Conservation (phyloP, 768 basidiomycete genomes). For the Rhodosporidiobolus sp. region DNA sequence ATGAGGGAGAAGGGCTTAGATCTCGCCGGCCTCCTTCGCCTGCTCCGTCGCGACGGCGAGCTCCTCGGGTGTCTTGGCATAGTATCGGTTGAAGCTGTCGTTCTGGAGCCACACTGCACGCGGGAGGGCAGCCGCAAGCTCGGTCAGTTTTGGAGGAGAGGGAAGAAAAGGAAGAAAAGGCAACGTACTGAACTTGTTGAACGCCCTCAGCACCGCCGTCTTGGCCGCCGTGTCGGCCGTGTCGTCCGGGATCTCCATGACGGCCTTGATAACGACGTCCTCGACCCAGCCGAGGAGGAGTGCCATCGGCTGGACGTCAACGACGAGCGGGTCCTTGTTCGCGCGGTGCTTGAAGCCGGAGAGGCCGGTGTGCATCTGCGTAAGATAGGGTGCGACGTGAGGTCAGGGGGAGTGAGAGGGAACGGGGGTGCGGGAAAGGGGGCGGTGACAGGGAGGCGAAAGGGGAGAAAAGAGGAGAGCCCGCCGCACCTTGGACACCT, state of each 20-base stretch:
- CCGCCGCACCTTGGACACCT: constrained; percentile 26
- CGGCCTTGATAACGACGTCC: constrained; percentile 14
- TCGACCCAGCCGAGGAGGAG: constrained; percentile 21
- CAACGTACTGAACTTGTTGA: constrained; percentile 26
- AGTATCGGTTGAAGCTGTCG: constrained; percentile 4
- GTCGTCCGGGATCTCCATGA: neutral
- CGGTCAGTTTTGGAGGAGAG: too few relatives aligned
- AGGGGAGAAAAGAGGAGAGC: too few relatives aligned
- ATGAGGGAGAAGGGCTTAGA: too few relatives aligned
- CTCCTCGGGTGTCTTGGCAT: neutral
- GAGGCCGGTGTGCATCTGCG: neutral
- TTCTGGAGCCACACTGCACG: constrained; percentile 14
- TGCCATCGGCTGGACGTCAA: constrained; percentile 12
- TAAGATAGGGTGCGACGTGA: too few relatives aligned
- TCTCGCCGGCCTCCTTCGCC: neutral
- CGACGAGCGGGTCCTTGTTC: constrained; percentile 15
- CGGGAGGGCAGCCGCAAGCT: too few relatives aligned
- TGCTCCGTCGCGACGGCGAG: neutral
- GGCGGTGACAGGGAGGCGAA: too few relatives aligned
- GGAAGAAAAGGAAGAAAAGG: too few relatives aligned
- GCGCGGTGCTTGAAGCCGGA: constrained; percentile 15
- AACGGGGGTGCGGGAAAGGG: too few relatives aligned
- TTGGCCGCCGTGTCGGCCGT: neutral
- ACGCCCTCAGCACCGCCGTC: constrained; percentile 1
- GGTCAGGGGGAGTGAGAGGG: neutral